phyloP scores from a whole-genome alignment of 2,329 filamentous ascomycete genomes.

The Dryadomyces quercus-mongolicae region DNA sequence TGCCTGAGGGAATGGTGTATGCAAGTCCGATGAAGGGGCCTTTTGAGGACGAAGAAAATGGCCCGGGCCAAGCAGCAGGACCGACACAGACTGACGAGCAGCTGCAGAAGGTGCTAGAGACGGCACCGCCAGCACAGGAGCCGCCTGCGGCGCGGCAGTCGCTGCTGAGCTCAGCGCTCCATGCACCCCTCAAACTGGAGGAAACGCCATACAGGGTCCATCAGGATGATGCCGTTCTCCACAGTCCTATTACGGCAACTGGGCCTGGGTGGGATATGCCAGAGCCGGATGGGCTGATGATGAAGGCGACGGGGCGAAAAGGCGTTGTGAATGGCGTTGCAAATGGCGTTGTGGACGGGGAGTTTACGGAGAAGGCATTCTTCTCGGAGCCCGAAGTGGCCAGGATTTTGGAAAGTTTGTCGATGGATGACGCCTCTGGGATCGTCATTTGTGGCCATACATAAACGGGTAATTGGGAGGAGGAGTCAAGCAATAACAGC shows the following conservation, averaged over 20 bases:
- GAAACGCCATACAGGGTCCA: constrained; percentile 11
- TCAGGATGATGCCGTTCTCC: constrained; percentile 10
- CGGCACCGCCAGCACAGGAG: not conserved
- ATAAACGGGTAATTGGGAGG: not conserved
- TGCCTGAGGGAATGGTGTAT: constrained; percentile 8
- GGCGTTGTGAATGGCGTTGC: not conserved
- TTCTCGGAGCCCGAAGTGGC: constrained; percentile 8
- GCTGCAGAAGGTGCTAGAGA: not conserved
- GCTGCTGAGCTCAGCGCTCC: constrained; percentile 7
- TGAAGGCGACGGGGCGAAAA: constrained; percentile 1
- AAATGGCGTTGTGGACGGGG: not conserved
- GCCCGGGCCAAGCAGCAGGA: not conserved
- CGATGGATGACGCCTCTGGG: constrained; percentile 8
- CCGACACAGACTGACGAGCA: constrained; percentile 1
- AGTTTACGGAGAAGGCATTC: constrained; percentile 5
- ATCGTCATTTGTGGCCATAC: constrained; percentile 7
- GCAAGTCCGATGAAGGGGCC: not conserved
- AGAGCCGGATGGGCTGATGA: constrained; percentile 1
- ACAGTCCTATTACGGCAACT: constrained; percentile 8
- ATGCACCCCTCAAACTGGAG: constrained; percentile 2
- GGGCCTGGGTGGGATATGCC: constrained; percentile 6
- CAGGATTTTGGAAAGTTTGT: constrained; percentile 8
- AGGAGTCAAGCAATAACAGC: no score
- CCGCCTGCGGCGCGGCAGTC: constrained; percentile 1
- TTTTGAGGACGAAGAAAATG: not conserved